Evolutionary conservation across 441 rosid genomes (phyloP).

Genomic region (Capsella rubella): DNA sequence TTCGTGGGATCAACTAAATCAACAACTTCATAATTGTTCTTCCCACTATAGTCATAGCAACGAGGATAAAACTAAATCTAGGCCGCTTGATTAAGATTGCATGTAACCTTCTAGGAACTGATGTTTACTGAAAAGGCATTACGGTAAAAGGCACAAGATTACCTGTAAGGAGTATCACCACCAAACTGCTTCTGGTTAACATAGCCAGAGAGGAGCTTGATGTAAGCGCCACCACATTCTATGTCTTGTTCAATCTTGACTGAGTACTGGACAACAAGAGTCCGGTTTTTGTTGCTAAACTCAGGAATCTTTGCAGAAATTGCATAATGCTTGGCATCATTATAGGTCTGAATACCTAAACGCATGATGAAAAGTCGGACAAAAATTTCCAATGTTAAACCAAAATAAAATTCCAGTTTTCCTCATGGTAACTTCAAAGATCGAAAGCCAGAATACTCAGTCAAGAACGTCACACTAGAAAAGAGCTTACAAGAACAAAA

Average conservation of each 20-base stretch:
- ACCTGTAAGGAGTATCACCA: constrained; percentile 94
- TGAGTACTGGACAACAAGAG: constrained; percentile 87
- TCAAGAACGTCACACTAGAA: constrained; percentile 10
- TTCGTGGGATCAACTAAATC: constrained; percentile 2
- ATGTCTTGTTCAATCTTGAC: constrained; percentile 87
- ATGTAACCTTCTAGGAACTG: constrained; percentile 13
- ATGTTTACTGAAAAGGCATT: not conserved
- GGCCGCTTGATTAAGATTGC: constrained; percentile 8
- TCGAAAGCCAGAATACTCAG: constrained; percentile 10
- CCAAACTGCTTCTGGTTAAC: constrained; percentile 97
- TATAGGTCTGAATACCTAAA: constrained; percentile 84
- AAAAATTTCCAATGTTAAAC: not conserved
- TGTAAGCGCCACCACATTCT: constrained; percentile 92
- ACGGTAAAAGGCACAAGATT: constrained; percentile 13
- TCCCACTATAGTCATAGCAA: constrained; percentile 11
- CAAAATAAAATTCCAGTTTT: not conserved
- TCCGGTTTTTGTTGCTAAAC: constrained; percentile 80
- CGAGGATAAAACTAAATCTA: not conserved
- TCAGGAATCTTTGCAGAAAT: constrained; percentile 91
- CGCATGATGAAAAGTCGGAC: not conserved
- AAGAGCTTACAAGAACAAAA: not conserved
- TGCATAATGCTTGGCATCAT: constrained; percentile 82
- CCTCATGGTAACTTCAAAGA: constrained; percentile 3
- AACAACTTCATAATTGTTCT: constrained; percentile 16
- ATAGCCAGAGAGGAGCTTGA: constrained; percentile 86